These are phyloP conservation scores for Hortaea werneckii DNA, from an alignment of 2,329 filamentous ascomycete species.

Conservation along the genomic window DNA sequence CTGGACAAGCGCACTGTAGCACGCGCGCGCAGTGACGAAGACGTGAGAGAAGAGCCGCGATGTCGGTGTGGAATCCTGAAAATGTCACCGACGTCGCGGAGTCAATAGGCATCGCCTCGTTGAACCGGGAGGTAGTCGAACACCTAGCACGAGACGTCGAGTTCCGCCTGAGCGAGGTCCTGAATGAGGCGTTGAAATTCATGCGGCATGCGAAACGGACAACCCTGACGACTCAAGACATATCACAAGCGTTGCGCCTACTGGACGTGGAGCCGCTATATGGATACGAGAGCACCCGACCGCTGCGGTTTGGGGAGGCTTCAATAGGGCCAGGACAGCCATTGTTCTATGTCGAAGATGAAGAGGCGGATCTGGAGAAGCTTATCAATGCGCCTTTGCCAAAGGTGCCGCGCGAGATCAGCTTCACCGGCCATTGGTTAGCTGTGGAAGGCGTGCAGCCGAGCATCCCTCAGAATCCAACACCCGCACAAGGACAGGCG, in stretches of 20 bases:
- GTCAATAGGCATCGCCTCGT: constrained; percentile 74
- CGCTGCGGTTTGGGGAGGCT: constrained; percentile 84
- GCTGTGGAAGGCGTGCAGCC: constrained; percentile 96
- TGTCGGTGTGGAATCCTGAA: constrained; percentile 86
- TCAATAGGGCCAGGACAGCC: constrained; percentile 88
- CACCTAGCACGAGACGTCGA: constrained; percentile 89
- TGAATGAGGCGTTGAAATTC: constrained; percentile 88
- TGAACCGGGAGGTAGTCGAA: constrained; percentile 78
- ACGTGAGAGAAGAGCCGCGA: constrained; percentile 13
- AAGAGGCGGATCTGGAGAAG: constrained; percentile 98
- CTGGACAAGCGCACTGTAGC: too few species aligned
- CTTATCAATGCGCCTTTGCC: constrained; percentile 92
- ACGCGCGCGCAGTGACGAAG: not conserved
- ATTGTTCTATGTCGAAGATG: constrained; percentile 93
- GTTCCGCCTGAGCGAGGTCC: constrained; percentile 84
- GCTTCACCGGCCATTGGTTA: constrained; percentile 93
- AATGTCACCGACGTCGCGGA: constrained; percentile 94
- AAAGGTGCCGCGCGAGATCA: constrained; percentile 86
- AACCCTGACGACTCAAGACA: constrained; percentile 77
- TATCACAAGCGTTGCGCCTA: constrained; percentile 72
- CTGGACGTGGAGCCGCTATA: constrained; percentile 92
- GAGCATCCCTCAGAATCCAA: constrained; percentile 91
- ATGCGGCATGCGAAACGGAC: constrained; percentile 89
- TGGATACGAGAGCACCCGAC: constrained; percentile 86
- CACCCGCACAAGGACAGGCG: constrained; percentile 57